These are phyloP conservation scores for Hansenula sp. DNA, from an alignment of 1,139 yeast species.

Conservation along the genomic window DNA sequence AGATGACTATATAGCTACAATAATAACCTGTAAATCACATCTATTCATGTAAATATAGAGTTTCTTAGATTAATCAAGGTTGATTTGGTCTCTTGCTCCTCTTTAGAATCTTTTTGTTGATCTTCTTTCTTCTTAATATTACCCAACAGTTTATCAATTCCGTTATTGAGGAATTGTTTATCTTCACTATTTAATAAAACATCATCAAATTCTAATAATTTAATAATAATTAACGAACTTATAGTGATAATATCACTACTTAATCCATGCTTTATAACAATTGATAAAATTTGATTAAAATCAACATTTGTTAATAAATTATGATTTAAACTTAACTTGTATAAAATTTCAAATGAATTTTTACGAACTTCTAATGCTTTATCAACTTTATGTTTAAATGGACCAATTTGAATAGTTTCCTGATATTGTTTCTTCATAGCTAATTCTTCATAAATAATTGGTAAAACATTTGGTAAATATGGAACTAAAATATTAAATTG, in stretches of 20 bases:
- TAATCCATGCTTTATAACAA: constrained; percentile 17
- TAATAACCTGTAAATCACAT: neutral
- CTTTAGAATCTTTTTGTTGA: constrained; percentile 22
- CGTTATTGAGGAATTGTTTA: constrained; percentile 14
- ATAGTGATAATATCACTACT: constrained; percentile 21
- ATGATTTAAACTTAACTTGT: constrained; percentile 39
- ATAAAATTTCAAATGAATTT: constrained; percentile 66
- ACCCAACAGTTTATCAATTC: constrained; percentile 21
- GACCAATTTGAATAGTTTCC: constrained; percentile 77
- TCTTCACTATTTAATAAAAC: constrained; percentile 15
- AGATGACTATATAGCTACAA: no score
- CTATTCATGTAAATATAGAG: constrained; percentile 10
- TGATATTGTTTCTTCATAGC: constrained; percentile 52
- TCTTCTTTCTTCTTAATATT: constrained; percentile 23
- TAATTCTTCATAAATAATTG: constrained; percentile 52
- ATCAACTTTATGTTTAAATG: constrained; percentile 78
- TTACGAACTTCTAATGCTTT: constrained; percentile 75
- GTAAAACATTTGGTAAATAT: constrained; percentile 45
- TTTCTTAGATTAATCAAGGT: constrained; percentile 19
- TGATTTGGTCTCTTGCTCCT: constrained; percentile 22
- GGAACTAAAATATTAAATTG: constrained; percentile 48
- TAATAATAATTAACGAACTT: constrained; percentile 21
- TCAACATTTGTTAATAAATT: constrained; percentile 16
- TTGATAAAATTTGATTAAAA: constrained; percentile 18
- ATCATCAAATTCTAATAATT: constrained; percentile 21